phyloP scores from a whole-genome alignment of 305 asterid genomes.

The Solanum hybrid region DNA sequence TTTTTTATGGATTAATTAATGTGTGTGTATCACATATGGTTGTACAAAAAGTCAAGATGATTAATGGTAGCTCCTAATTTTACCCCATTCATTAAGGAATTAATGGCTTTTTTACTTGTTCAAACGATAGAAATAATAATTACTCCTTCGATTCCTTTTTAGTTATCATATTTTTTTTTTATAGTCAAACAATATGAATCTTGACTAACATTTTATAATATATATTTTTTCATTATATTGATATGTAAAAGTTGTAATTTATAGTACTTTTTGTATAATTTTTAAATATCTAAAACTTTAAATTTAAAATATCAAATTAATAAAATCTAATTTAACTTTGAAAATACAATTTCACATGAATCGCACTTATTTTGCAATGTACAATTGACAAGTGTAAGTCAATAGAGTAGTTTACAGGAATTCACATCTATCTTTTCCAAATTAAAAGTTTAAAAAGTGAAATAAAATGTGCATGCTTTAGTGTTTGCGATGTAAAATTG shows the following conservation, averaged over 20 bases:
- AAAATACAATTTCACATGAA: too few species aligned
- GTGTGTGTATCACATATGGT: background rate
- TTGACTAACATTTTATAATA: too few species aligned
- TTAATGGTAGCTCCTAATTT: background rate
- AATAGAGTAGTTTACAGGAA: background rate
- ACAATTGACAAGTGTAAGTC: background rate
- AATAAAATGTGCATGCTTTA: background rate
- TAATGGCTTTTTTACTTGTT: background rate
- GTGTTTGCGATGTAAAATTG: background rate
- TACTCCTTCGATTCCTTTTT: background rate
- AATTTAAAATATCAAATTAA: too few species aligned
- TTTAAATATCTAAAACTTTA: too few species aligned
- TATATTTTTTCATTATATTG: too few species aligned
- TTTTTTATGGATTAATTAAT: background rate
- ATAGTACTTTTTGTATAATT: rapidly evolving
- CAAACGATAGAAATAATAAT: background rate
- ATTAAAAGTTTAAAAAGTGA: background rate
- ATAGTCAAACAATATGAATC: background rate
- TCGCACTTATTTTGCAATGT: background rate
- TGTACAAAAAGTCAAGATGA: background rate
- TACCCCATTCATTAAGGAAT: background rate
- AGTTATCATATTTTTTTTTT: background rate
- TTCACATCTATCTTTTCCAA: background rate
- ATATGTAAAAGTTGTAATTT: rapidly evolving
- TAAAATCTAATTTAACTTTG: too few species aligned